Base-by-base conservation (phyloP, 495 filamentous ascomycete species). In the Cetradonia linearis region DNA sequence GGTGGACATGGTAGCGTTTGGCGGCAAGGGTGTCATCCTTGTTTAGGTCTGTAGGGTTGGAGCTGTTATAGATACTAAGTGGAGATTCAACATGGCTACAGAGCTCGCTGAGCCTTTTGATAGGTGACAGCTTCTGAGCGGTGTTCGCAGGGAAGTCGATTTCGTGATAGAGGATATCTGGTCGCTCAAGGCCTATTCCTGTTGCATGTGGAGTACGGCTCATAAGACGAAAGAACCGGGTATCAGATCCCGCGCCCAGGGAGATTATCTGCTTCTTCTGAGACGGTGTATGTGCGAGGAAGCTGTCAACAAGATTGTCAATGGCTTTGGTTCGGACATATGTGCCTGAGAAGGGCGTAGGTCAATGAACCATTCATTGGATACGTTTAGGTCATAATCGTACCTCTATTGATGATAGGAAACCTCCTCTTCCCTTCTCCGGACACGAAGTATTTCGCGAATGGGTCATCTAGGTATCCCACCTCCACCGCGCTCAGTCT, bases 391-490 rank as follows among this genome's bases (percentile, higher is more conserved):
- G 53, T 30, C 40, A n/a, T n/a, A n/a, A n/a, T 68, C 70, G 63
- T 70, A 91, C 90, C 92, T 81, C 93, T 73, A 70, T 96, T 96
- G 61, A 97, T 96, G 46, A 97, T 91, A 46, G 93, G 93, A 31
- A 91, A 73, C 49, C 91, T 79, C 50, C 85, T 74, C 6, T 74
- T 74, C 37, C 72, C 70, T 23, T 69, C 55, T 23, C 69, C 70
- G 2, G 65, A 69, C 4, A 81, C 81, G 67, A 98, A 87, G 28
- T 75, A 71, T 49, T 69, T 70, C 4, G 89, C 90, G 72, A 85
- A 97, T 0, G 81, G 80, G 69, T 98, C 93, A 23, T 86, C 71
- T 0, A 97, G 77, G 71, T 96, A 96, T 55, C 89, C 91, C n/a
- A 90, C 71, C 56, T 84, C 77, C 14, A 96, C 90, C 14, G 91